Base-by-base conservation (phyloP, 192 early-diverging fungal species). In the Gaertneriomyces sp. region DNA sequence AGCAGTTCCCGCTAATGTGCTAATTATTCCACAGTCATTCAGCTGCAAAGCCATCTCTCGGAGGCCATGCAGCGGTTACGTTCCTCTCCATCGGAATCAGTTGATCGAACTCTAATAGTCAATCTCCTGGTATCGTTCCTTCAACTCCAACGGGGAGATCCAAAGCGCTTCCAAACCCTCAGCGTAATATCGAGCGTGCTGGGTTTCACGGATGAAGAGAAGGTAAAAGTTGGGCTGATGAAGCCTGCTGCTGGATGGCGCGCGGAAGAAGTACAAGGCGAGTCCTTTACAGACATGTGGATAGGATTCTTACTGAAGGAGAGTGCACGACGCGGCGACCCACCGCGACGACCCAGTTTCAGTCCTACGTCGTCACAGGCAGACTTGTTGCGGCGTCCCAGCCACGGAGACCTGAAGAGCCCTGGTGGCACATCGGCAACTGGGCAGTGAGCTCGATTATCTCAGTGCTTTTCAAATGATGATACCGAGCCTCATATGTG, bases 81-180 rank as follows among this genome's bases (percentile, higher is more conserved):
- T 61, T 89, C 91, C 52, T 86, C 86, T 60, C 84, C 85, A 68
- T 90, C 77, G 63, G 69, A 75, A 54, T 52, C 33, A 20, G 55
- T 76, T 41, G 61, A 57, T 76, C 87, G 93, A 61, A 88, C 87
- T 39, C 82, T 98, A 7, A 88, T 96, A 33, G 88, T 93, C 50
- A 95, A 95, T 60, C 83, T 98, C 6, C 75, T 98, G 46, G 89
- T 96, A 46, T 85, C 88, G 1, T 98, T 95, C 72, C 73, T 95
- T 53, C 80, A 83, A 54, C 81, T 91, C 45, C 89, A 89, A 25
- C 84, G 93, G 25, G 94, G 93, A 46, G 94, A 96, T 72, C 80
- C 87, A 43, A 96, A 94, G 74, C 82, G 92, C 41, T 98, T 84
- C 68, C 94, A 98, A 69, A 91, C 95, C 47, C 71, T 98, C 64